These are phyloP conservation scores for Teunomyces tritomae DNA, from an alignment of 805 yeast genomes.

Conservation along the genomic window DNA sequence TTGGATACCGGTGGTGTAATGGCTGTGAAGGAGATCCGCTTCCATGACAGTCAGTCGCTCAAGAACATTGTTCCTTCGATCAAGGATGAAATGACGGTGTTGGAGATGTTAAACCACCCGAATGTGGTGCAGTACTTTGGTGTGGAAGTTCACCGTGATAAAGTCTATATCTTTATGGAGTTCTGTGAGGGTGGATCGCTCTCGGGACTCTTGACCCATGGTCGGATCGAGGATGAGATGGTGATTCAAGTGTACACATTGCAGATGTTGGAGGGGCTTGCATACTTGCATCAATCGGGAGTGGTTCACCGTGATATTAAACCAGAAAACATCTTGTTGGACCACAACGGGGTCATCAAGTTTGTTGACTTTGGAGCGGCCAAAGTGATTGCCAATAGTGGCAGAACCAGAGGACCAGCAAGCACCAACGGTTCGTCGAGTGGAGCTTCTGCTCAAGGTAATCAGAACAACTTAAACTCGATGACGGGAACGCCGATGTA, in stretches of 20 bases:
- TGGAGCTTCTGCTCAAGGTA: not conserved
- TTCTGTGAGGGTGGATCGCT: constrained; percentile 95
- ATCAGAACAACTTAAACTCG: constrained; percentile 33
- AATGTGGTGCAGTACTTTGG: constrained; percentile 96
- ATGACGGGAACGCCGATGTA: constrained; percentile 98
- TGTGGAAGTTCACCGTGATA: constrained; percentile 94
- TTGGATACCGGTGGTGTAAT: constrained; percentile 92
- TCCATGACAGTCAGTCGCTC: constrained; percentile 84
- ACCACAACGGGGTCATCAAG: constrained; percentile 89
- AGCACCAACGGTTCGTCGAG: not conserved
- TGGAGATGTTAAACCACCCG: constrained; percentile 94
- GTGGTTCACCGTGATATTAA: constrained; percentile 96
- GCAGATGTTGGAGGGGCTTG: constrained; percentile 92
- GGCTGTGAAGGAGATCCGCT: constrained; percentile 94
- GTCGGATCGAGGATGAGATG: constrained; percentile 92
- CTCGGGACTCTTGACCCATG: constrained; percentile 81
- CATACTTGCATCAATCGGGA: constrained; percentile 90
- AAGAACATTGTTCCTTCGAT: constrained; percentile 82
- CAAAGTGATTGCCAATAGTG: constrained; percentile 73
- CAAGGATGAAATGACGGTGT: constrained; percentile 93
- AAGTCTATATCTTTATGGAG: constrained; percentile 95
- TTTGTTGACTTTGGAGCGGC: constrained; percentile 99
- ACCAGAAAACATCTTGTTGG: constrained; percentile 89
- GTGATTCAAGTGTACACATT: constrained; percentile 86
- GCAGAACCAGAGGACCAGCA: constrained; percentile 32